These are phyloP conservation scores for Vaccinium darrowii DNA, from an alignment of 148 eudicot species.

Conservation along the genomic window DNA sequence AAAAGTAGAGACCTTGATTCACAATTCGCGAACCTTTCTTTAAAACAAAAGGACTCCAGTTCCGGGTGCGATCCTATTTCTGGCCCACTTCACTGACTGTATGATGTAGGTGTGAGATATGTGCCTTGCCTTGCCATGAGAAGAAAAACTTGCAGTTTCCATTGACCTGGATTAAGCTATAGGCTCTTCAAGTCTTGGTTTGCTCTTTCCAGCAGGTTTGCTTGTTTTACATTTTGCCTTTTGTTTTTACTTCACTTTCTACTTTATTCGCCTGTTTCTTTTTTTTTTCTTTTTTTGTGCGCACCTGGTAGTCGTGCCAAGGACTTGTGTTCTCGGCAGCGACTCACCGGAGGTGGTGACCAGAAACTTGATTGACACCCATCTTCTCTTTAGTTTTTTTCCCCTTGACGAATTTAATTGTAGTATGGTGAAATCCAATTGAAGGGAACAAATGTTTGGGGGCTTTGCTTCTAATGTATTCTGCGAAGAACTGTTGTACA, in stretches of 20 bases:
- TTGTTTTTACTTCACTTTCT: background rate
- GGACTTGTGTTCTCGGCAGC: background rate
- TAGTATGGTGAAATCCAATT: background rate
- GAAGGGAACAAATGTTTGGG: background rate
- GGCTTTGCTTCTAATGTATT: background rate
- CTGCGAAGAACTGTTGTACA: background rate
- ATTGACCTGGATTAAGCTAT: background rate
- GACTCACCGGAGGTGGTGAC: conserved; percentile 1
- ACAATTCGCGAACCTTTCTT: conserved; percentile 62
- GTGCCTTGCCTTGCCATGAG: conserved; percentile 6
- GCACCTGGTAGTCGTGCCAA: background rate
- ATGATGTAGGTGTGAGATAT: conserved; percentile 7
- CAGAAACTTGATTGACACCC: background rate
- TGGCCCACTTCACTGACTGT: conserved; percentile 49
- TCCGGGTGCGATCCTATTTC: conserved; percentile 48
- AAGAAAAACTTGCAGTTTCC: background rate
- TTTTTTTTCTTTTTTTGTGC: background rate
- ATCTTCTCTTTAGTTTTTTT: background rate
- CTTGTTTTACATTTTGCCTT: background rate
- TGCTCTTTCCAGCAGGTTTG: background rate
- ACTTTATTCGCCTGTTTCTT: background rate
- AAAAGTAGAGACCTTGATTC: conserved; percentile 78
- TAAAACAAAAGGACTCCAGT: conserved; percentile 58
- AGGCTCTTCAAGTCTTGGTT: background rate
- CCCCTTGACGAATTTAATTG: background rate